phyloP scores from a whole-genome alignment of 2,329 filamentous ascomycete genomes.

The Clarireedia monteithiana region DNA sequence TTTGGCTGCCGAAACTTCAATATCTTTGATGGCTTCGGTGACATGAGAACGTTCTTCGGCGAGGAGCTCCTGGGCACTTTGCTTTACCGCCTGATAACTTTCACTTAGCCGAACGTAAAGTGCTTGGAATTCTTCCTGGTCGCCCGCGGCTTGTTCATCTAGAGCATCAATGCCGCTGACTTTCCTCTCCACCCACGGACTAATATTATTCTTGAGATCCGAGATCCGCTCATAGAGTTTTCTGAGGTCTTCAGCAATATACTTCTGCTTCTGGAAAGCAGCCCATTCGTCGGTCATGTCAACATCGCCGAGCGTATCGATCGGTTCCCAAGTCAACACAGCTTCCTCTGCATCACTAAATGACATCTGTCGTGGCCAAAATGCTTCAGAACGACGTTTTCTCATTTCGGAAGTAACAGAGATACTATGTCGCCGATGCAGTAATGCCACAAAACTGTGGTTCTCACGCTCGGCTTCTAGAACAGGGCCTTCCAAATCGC shows the following conservation, averaged over 20 bases:
- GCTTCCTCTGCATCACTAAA: constrained; percentile 71
- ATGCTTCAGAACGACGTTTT: constrained; percentile 43
- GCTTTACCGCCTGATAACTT: constrained; percentile 58
- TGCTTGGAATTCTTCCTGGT: constrained; percentile 56
- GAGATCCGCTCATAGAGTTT: constrained; percentile 46
- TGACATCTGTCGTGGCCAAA: constrained; percentile 65
- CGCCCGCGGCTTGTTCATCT: constrained; percentile 52
- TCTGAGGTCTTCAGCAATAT: constrained; percentile 46
- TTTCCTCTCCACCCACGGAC: constrained; percentile 54
- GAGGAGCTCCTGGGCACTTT: constrained; percentile 61
- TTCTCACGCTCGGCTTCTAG: constrained; percentile 40
- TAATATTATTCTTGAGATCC: constrained; percentile 43
- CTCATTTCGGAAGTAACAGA: constrained; percentile 30
- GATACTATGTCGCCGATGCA: constrained; percentile 57
- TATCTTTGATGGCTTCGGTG: constrained; percentile 64
- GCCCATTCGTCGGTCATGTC: constrained; percentile 25
- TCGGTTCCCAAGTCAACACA: constrained; percentile 57
- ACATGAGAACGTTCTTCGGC: constrained; percentile 60
- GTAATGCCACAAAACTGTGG: constrained; percentile 37
- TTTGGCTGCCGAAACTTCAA: constrained; percentile 75
- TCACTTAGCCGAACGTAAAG: constrained; percentile 66
- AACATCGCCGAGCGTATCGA: constrained; percentile 36
- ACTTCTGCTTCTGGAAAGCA: constrained; percentile 30
- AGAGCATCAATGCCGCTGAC: constrained; percentile 49
- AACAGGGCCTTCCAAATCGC: constrained; percentile 48